Evolutionary conservation across 306 rosid genomes (phyloP).

Genomic region (Crotalaria pallida): DNA sequence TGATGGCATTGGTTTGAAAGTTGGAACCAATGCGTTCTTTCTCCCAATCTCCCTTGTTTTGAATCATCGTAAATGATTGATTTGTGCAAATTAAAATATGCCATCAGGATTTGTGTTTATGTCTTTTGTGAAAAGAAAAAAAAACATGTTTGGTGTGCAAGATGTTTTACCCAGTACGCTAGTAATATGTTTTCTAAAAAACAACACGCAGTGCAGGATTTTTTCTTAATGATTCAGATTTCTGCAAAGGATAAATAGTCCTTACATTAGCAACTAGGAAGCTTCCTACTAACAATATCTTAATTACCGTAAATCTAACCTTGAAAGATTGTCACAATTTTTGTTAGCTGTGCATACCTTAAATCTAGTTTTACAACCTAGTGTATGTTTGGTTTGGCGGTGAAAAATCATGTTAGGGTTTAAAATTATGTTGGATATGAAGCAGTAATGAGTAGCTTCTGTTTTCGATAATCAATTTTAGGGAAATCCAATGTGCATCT

Average conservation of each 20-base stretch:
- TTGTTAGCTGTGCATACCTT: no score
- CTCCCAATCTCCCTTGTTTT: neutral
- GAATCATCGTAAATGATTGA: neutral
- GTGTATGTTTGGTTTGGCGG: no score
- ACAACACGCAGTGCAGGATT: neutral
- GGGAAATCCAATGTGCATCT: no score
- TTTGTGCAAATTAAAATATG: neutral
- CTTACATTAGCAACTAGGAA: no score
- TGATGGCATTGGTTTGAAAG: neutral
- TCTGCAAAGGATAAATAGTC: neutral
- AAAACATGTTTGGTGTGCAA: neutral
- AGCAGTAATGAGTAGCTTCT: no score
- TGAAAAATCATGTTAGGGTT: no score
- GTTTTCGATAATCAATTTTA: no score
- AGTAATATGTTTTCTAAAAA: neutral
- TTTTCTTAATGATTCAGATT: neutral
- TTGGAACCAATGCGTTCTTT: neutral
- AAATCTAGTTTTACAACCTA: no score
- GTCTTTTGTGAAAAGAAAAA: neutral
- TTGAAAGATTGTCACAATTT: no score
- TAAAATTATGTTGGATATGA: no score
- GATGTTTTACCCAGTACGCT: neutral
- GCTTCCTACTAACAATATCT: no score
- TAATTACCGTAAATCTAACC: no score
- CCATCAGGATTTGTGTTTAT: neutral